Evolutionary conservation across 2,329 filamentous ascomycete genomes (phyloP).

Genomic region (Mariannaea elegans): DNA sequence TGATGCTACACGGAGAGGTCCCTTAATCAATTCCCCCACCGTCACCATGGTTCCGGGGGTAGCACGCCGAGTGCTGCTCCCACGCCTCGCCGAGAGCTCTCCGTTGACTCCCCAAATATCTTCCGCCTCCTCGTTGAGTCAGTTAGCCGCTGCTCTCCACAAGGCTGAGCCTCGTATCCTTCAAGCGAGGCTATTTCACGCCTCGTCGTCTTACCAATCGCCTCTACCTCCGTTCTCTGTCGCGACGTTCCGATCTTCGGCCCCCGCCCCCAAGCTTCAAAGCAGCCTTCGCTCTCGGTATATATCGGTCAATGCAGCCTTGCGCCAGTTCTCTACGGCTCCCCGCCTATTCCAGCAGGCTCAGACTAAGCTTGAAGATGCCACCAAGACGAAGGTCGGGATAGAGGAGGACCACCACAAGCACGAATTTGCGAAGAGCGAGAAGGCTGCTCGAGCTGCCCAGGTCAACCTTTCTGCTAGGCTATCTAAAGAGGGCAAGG

Average conservation of each 20-base stretch:
- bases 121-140: slow-evolving; percentile 33
- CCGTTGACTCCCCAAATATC: slow-evolving; percentile 35
- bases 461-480: slow-evolving; percentile 90
- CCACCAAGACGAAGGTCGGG: slow-evolving; percentile 49
- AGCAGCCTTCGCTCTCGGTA: slow-evolving; percentile 8
- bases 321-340: slow-evolving; percentile 45
- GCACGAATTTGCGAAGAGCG: slow-evolving; percentile 70
- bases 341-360: slow-evolving; percentile 34
- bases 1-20: slow-evolving; percentile 41
- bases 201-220: slow-evolving; percentile 27
- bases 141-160: slow-evolving; percentile 30
- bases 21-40: slow-evolving; percentile 36
- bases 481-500: slow-evolving; percentile 82
- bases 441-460: slow-evolving; percentile 85
- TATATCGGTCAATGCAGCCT: slow-evolving; percentile 18
- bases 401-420: slow-evolving; percentile 46
- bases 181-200: slow-evolving; percentile 31
- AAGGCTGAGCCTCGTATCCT: slow-evolving; percentile 27
- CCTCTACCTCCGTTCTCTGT: slow-evolving; percentile 40
- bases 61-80: slow-evolving; percentile 60
- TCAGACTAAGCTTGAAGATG: slow-evolving; percentile 41
- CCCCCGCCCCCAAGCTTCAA: slow-evolving; percentile 18
- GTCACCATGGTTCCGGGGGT: slow-evolving; percentile 59
- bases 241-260: slow-evolving; percentile 33
- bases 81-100: slow-evolving; percentile 51